Percentiles rank a stretch among this genome's conserved stretches.
Conservation (phyloP, 768 basidiomycete genomes). For the Russula brevipes region DNA sequence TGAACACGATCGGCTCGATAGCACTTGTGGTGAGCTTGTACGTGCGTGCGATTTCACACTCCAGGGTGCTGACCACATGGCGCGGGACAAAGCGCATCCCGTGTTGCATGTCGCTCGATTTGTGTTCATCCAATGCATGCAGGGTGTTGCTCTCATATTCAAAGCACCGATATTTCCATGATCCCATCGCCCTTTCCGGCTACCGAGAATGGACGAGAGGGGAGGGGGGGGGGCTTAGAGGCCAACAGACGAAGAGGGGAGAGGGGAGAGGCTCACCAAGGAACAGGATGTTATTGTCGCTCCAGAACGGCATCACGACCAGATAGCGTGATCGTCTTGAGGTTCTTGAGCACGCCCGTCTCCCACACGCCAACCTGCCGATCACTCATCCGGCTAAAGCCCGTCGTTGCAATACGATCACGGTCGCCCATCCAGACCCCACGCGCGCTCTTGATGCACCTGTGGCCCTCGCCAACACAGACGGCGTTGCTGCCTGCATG, state of each 20-base stretch:
- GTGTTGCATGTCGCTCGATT: conserved; percentile 87
- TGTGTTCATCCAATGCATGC: conserved; percentile 75
- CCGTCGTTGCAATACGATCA: conserved; percentile 89
- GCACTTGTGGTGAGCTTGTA: conserved; percentile 74
- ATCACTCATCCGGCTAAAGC: conserved; percentile 96
- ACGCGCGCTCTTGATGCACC: conserved; percentile 88
- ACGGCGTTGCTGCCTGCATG: conserved; percentile 78
- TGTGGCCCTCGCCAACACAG: conserved; percentile 77
- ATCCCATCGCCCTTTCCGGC: conserved; percentile 60
- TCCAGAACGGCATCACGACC: conserved; percentile 98
- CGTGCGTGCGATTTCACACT: conserved; percentile 93
- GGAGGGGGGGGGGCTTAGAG: too few relatives aligned
- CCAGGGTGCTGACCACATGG: conserved; percentile 78
- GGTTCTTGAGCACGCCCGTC: conserved; percentile 60
- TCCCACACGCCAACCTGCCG: conserved; percentile 91
- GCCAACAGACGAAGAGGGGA: too few relatives aligned
- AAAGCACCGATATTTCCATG: conserved; percentile 96
- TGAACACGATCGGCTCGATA: conserved; percentile 91
- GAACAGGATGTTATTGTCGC: conserved; percentile 88
- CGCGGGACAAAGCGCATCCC: conserved; percentile 97
- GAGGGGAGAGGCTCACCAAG: conserved; percentile 44
- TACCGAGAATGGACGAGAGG: not conserved
- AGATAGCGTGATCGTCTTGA: conserved; percentile 73
- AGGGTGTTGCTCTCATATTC: conserved; percentile 89
- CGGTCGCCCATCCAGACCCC: conserved; percentile 87